Conservation (phyloP, 306 rosid genomes). For the Senna siamea region DNA sequence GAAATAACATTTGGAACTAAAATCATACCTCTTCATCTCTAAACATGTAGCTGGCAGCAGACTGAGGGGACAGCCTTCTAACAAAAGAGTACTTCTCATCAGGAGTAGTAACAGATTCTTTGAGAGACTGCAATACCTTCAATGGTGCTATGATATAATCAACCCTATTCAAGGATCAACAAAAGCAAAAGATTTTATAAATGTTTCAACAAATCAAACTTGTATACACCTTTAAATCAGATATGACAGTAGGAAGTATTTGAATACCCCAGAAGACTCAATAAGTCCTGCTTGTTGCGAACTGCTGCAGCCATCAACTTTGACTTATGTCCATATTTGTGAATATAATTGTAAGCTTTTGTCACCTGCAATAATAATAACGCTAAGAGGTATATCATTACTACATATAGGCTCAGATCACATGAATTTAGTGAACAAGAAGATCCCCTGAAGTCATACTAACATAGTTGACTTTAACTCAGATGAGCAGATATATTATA, state of each 20-base stretch:
- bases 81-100: slow-evolving; percentile 85
- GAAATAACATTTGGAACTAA: slow-evolving; percentile 33
- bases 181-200: slow-evolving; percentile 27
- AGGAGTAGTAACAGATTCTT: slow-evolving; percentile 72
- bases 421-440: slow-evolving; percentile 12
- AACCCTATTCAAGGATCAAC: slow-evolving; percentile 58
- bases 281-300: slow-evolving; percentile 93
- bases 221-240: slow-evolving; percentile 25
- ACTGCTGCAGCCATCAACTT: slow-evolving; percentile 99
- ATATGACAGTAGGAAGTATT: slow-evolving; percentile 27
- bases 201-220: slow-evolving; percentile 29
- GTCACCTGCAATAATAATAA: slow-evolving; percentile 65
- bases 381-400: slow-evolving; percentile 22
- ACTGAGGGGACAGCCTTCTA: slow-evolving; percentile 84
- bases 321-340: slow-evolving; percentile 88
- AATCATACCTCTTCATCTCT: slow-evolving; percentile 74
- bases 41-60: slow-evolving; percentile 69
- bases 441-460: slow-evolving; percentile 32
- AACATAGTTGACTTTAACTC: slow-evolving; percentile 19
- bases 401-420: slow-evolving; percentile 6
- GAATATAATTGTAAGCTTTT: slow-evolving; percentile 91
- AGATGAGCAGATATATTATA: not conserved
- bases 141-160: slow-evolving; percentile 95
- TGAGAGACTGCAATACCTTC: slow-evolving; percentile 92
- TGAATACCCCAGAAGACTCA: slow-evolving; percentile 90